phyloP scores from a whole-genome alignment of 257 asterid species.

The Paulownia fortunei region DNA sequence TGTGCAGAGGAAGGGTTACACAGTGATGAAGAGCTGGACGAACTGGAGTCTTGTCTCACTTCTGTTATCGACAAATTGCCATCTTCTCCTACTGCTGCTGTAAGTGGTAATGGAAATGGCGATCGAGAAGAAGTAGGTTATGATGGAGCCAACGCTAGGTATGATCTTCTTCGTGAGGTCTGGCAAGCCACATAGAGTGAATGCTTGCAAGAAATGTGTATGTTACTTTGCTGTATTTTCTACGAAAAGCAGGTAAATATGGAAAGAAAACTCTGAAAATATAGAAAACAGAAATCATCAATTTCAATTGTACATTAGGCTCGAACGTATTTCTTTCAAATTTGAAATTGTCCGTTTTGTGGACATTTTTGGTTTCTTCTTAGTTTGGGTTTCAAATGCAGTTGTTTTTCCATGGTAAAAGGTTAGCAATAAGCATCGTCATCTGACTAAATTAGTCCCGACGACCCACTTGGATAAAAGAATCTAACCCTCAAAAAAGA shows the following conservation, averaged over 20 bases:
- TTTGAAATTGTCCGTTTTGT: neutral
- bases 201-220: conserved; percentile 17
- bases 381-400: too few species aligned
- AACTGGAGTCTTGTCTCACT: conserved; percentile 67
- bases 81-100: conserved; percentile 39
- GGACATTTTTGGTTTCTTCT: neutral
- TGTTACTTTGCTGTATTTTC: conserved; percentile 18
- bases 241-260: conserved; percentile 2
- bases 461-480: too few species aligned
- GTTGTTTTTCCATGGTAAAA: too few species aligned
- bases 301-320: conserved; percentile 16
- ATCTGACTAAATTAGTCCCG: too few species aligned
- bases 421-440: too few species aligned
- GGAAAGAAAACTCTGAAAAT: conserved; percentile 17
- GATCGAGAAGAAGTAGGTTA: conserved; percentile 32
- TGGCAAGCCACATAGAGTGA: conserved; percentile 58
- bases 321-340: neutral
- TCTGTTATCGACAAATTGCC: conserved; percentile 56
- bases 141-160: conserved; percentile 63
- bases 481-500: too few species aligned
- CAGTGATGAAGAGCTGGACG: conserved; percentile 92
- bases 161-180: conserved; percentile 88
- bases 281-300: conserved; percentile 5
- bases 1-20: conserved; percentile 87
- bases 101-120: conserved; percentile 30